Base-by-base conservation (phyloP, 2,329 filamentous ascomycete genomes). In the Claviceps sp. region DNA sequence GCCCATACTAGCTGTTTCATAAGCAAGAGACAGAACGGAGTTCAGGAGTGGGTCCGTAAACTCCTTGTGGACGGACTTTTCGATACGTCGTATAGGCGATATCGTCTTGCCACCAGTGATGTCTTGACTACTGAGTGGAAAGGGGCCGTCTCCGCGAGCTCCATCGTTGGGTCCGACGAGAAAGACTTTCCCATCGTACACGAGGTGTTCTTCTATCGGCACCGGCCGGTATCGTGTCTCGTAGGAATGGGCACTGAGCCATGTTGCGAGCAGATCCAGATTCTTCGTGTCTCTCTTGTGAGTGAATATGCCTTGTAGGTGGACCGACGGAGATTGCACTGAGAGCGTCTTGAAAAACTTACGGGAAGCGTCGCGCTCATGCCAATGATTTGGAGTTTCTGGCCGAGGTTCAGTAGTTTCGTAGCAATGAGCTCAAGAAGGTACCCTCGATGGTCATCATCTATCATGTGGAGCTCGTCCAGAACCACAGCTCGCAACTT, bases 391-490 rank as follows among this genome's bases (percentile, higher is more conserved):
- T 89, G 85, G 17, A 87, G 73, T 24, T 73, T 68, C 53, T 86
- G 78, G 26, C 79, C 81, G 22, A 89, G 66, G 52, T 81, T 77
- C n/a, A 88, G 68, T 34, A 89, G 61, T 61, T 89, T 89, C 3
- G 84, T 85, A 5, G 82, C 80, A 67, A 88, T 79, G 5, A 89
- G 70, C 62, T 90, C 86, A 51, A 89, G 70, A 1, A 89, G 72
- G 62, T 89, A 89, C 4, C 86, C 86, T 13, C 86, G 79, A 57
- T 83, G 77, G 56, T 84, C 82, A 62, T 89, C 86, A 58, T 88
- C 82, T 45, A 89, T 74, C 84, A 90, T 89, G 62, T 90, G 86
- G n/a, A 89, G 69, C 62, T 90, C 86, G 59, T 90, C 86, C 38
- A 89, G 70, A 14, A 89, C 83, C 17, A 89, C 78, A 11, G 82